These are phyloP conservation scores for Fusarium heterosporum DNA, from an alignment of 2,329 filamentous ascomycete species.

Conservation along the genomic window DNA sequence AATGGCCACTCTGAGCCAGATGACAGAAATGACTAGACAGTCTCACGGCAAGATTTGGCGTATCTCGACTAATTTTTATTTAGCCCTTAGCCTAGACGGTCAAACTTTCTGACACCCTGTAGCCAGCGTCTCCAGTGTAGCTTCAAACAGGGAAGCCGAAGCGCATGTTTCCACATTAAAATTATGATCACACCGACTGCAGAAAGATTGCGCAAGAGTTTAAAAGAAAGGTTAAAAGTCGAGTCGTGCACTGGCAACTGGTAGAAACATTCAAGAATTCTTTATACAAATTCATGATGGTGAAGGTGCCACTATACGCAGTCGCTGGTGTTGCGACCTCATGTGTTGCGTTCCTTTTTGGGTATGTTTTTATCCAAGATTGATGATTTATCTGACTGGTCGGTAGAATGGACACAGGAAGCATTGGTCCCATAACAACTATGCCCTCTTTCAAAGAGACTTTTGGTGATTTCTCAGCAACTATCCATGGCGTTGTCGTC, in stretches of 20 bases:
- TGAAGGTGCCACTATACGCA: conserved; percentile 46
- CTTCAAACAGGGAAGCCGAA: conserved; percentile 29
- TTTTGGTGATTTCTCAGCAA: conserved; percentile 65
- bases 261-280: too few relatives aligned
- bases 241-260: background rate
- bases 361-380: conserved; percentile 40
- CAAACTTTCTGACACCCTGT: too few relatives aligned
- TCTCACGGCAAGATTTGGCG: too few relatives aligned
- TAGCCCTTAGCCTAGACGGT: too few relatives aligned
- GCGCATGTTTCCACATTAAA: conserved; percentile 36
- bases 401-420: conserved; percentile 57
- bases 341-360: conserved; percentile 50
- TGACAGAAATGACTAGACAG: too few relatives aligned
- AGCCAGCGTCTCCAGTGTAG: conserved; percentile 12
- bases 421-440: conserved; percentile 69
- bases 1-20: too few relatives aligned
- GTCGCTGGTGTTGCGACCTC: conserved; percentile 48
- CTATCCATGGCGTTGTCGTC: conserved; percentile 69
- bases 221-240: conserved; percentile 17
- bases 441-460: conserved; percentile 64
- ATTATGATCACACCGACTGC: conserved; percentile 36
- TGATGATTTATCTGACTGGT: background rate
- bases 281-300: background rate
- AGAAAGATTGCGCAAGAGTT: conserved; percentile 10
- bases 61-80: too few relatives aligned